Percentiles rank a stretch among this genome's conserved stretches.
Evolutionary conservation across 371 early-diverging fungal genomes (phyloP).

Genomic region (Choanephora cucurbitarum): DNA sequence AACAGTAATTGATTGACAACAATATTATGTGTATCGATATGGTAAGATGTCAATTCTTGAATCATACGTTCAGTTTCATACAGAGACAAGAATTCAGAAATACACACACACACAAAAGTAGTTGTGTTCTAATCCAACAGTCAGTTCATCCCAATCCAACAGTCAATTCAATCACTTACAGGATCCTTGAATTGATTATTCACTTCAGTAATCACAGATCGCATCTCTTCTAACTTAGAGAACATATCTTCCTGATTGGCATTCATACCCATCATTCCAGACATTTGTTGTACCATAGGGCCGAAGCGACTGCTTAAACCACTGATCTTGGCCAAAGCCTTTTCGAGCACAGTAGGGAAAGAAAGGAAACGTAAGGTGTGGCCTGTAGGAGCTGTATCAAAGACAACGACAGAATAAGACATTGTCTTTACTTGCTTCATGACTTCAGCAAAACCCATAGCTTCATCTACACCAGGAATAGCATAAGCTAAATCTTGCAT

Average conservation of each 20-base stretch:
- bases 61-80: conserved; percentile 99
- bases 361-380: conserved; percentile 98
- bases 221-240: conserved; percentile 92
- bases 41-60: conserved; percentile 94
- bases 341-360: conserved; percentile 95
- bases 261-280: conserved; percentile 95
- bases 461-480: conserved; percentile 99
- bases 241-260: conserved; percentile 95
- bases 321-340: conserved; percentile 93
- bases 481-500: conserved; percentile 97
- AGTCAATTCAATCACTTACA: conserved; percentile 44
- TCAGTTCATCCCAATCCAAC: conserved; percentile 58
- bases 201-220: conserved; percentile 92
- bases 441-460: conserved; percentile 98
- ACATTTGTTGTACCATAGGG: conserved; percentile 91
- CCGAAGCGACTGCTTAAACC: conserved; percentile 92
- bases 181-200: conserved; percentile 97
- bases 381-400: conserved; percentile 99
- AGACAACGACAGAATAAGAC: conserved; percentile 97
- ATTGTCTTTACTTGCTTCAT: conserved; percentile 99
- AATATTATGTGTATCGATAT: conserved; percentile 99
- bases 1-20: conserved; percentile 97
- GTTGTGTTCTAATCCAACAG: conserved; percentile 78
- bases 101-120: conserved; percentile 98
- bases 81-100: conserved; percentile 97